These are phyloP conservation scores for Didymella keratinophila DNA, from an alignment of 2,329 filamentous ascomycete species.

Conservation along the genomic window DNA sequence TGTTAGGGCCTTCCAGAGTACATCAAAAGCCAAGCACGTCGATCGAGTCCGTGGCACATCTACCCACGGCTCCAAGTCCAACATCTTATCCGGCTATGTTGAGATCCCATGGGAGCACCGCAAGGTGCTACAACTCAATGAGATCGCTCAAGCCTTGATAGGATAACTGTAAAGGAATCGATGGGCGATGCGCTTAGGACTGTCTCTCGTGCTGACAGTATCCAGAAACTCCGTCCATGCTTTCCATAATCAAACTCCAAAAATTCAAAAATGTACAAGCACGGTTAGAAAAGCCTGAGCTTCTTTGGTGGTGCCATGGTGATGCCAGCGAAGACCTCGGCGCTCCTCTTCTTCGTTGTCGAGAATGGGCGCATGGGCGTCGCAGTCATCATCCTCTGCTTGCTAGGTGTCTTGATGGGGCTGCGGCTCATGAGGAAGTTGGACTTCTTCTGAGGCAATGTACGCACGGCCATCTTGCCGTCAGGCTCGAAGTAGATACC, in stretches of 20 bases:
- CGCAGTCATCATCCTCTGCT: slow-evolving; percentile 50
- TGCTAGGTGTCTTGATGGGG: slow-evolving; percentile 62
- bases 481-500: slow-evolving; percentile 52
- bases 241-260: slow-evolving; percentile 9
- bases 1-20: slow-evolving; percentile 3
- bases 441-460: slow-evolving; percentile 37
- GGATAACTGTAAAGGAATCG: too few species aligned
- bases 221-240: slow-evolving; percentile 10
- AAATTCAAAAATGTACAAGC: background rate
- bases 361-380: slow-evolving; percentile 36
- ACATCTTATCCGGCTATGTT: slow-evolving; percentile 31
- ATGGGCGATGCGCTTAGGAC: background rate
- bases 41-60: background rate
- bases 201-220: background rate
- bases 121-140: slow-evolving; percentile 31
- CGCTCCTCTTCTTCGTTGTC: slow-evolving; percentile 34
- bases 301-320: slow-evolving; percentile 39
- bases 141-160: slow-evolving; percentile 29
- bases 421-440: slow-evolving; percentile 46
- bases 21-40: background rate
- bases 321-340: slow-evolving; percentile 28
- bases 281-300: slow-evolving; percentile 32
- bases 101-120: slow-evolving; percentile 28
- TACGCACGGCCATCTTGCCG: slow-evolving; percentile 57
- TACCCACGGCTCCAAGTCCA: background rate